Percentiles rank a stretch among this genome's conserved stretches.
These are phyloP conservation scores for Plantago ovata DNA, from an alignment of 257 asterid species.

Conservation along the genomic window DNA sequence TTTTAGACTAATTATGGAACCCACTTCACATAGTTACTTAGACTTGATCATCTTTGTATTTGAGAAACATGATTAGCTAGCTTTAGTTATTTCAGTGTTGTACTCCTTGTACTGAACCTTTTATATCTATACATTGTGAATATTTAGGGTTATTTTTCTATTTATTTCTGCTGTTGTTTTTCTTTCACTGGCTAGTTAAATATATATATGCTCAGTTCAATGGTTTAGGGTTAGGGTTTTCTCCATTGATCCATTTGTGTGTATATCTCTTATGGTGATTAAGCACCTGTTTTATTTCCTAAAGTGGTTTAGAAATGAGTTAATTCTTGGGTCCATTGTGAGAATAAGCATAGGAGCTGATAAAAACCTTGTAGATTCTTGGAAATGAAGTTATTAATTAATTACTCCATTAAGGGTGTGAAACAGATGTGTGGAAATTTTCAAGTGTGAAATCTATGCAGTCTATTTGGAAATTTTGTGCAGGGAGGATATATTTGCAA, in stretches of 20 bases:
- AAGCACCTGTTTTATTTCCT: background rate
- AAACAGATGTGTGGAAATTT: slow-evolving; percentile 23
- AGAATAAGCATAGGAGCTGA: background rate
- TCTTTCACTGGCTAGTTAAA: slow-evolving; percentile 5
- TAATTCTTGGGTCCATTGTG: background rate
- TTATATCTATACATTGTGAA: background rate
- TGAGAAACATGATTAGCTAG: slow-evolving; percentile 3
- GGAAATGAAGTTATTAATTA: slow-evolving; percentile 9
- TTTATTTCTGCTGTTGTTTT: slow-evolving; percentile 8
- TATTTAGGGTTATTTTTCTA: background rate
- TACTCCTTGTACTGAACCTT: slow-evolving; percentile 11
- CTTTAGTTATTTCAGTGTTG: background rate
- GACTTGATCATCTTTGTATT: too few relatives aligned
- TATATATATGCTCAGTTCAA: background rate
- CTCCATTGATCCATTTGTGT: slow-evolving; percentile 9
- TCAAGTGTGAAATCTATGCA: slow-evolving; percentile 21
- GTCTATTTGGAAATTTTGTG: slow-evolving; percentile 26
- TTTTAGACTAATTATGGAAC: too few relatives aligned
- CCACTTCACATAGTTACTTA: too few relatives aligned
- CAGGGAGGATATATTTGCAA: slow-evolving; percentile 7
- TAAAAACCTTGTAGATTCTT: slow-evolving; percentile 1
- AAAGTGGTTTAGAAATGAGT: background rate
- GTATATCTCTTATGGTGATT: background rate
- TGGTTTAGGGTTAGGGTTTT: slow-evolving; percentile 52
- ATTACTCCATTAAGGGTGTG: slow-evolving; percentile 7